phyloP scores from a whole-genome alignment of 495 filamentous ascomycete species.

The Penicillium dipodomyicola region DNA sequence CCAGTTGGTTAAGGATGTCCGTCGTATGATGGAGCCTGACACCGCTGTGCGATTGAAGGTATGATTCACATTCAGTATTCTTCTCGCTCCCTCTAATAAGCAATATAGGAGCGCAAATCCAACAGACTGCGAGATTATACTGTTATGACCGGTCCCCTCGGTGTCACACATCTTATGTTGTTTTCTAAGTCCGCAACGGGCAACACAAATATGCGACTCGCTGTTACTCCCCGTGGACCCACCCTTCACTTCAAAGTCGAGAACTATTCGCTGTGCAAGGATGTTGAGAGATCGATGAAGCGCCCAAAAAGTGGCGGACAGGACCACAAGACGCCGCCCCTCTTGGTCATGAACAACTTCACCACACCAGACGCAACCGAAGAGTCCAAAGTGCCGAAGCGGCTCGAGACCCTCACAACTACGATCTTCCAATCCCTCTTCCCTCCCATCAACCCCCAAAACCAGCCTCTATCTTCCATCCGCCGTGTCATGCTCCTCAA shows the following conservation, averaged over 20 bases:
- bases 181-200: conserved; percentile 88
- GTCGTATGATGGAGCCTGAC: conserved; percentile 90
- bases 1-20: conserved; percentile 88
- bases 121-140: conserved; percentile 93
- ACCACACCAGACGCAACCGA: conserved; percentile 56
- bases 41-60: conserved; percentile 80
- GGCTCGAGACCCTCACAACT: conserved; percentile 89
- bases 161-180: conserved; percentile 89
- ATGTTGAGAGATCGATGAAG: conserved; percentile 76
- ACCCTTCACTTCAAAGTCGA: conserved; percentile 96
- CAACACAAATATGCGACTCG: conserved; percentile 89
- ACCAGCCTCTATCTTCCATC: conserved; percentile 82
- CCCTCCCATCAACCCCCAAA: conserved; percentile 90
- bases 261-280: conserved; percentile 90
- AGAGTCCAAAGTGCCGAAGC: conserved; percentile 67
- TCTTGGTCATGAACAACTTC: conserved; percentile 99
- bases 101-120: conserved; percentile 70
- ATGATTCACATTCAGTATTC: conserved; percentile 7
- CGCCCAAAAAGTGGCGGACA: conserved; percentile 78
- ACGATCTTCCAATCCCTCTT: conserved; percentile 96
- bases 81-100: conserved; percentile 8
- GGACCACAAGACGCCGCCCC: conserved; percentile 76
- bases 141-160: conserved; percentile 91
- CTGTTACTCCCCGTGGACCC: conserved; percentile 84
- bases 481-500: conserved; percentile 87